Base-by-base conservation (phyloP, 192 early-diverging fungal genomes). In the Umbelopsis isabellina region DNA sequence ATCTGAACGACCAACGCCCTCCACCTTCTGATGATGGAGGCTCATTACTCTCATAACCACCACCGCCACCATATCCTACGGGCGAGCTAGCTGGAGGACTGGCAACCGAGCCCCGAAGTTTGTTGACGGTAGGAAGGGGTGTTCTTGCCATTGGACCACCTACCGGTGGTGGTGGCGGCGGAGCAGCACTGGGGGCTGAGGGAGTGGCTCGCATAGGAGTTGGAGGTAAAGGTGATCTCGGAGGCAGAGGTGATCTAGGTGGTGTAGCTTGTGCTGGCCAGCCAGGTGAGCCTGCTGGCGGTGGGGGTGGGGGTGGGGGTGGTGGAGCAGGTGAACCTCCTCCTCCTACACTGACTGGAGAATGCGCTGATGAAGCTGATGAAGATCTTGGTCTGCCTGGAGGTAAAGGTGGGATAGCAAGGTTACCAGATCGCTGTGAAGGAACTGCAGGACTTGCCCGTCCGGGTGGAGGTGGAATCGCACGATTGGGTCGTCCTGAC, bases 401-500 rank as follows among this genome's bases (percentile, higher is more conserved):
- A 52, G 66, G 71, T 44, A 73, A 53, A 25, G 72, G 71, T 10
- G 75, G 70, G 4, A 70, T 65, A 13, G 68, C 67, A 20, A 75
- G 27, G 12, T 61, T 61, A 16, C 46, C 18, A 22, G 68, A 1
- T 12, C 25, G 21, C 0, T 18, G 37, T 21, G 70, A 64, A 49
- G 69, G 46, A 3, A 67, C 67, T 48, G 66, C 22, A 23, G 69
- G 68, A 0, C 72, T 76, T 50, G 53, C 70, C n/a, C 73, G 68
- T 44, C 77, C 70, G 9, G 68, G 72, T 18, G 78, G 81, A 7
- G 75, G 41, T 55, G 75, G 72, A n/a, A 73, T 72, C 0, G 81
- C 47, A 13, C 35, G 44, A 45, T 20, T 46, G 21, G 69, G 50
- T 10, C 48, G 49, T 3, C 45, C 37, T 4, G 66, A 49, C 9